Conservation (phyloP, 108 stramenopile genomes). For the Craspedostauros australis region DNA sequence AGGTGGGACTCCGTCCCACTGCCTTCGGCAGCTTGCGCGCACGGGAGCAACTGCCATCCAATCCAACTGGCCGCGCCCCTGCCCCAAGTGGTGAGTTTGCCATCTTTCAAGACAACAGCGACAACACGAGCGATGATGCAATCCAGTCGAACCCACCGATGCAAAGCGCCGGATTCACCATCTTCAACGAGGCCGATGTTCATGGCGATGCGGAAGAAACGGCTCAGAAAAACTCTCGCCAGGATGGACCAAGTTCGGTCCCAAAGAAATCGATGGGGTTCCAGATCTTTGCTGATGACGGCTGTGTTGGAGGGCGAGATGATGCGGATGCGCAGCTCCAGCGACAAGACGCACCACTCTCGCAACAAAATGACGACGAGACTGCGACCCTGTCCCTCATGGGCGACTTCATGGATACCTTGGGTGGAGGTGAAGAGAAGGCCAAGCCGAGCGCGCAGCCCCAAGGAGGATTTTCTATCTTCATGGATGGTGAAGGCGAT, state of each 20-base stretch:
- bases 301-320: too few relatives aligned
- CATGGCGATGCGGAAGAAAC: neutral
- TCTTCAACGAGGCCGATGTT: conserved; percentile 13
- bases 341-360: too few relatives aligned
- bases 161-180: conserved; percentile 1
- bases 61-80: too few relatives aligned
- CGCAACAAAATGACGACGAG: conserved; percentile 30
- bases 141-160: neutral
- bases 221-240: neutral
- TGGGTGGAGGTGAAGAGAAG: conserved; percentile 1
- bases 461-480: conserved; percentile 5
- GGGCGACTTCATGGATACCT: conserved; percentile 31
- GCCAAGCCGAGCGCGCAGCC: neutral
- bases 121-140: conserved; percentile 5
- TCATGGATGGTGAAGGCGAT: conserved; percentile 9
- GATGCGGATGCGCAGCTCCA: too few relatives aligned
- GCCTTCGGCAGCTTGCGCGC: too few relatives aligned
- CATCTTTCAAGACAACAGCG: conserved; percentile 19
- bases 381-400: conserved; percentile 52
- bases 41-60: too few relatives aligned
- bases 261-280: too few relatives aligned
- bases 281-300: too few relatives aligned
- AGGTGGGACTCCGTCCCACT: too few relatives aligned
- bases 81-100: conserved; percentile 10
- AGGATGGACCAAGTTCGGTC: too few relatives aligned